Evolutionary conservation across 2,329 filamentous ascomycete species (phyloP), one percentile per base, ranked within the genome.

Genomic region (Hypoxylon sp.): DNA sequence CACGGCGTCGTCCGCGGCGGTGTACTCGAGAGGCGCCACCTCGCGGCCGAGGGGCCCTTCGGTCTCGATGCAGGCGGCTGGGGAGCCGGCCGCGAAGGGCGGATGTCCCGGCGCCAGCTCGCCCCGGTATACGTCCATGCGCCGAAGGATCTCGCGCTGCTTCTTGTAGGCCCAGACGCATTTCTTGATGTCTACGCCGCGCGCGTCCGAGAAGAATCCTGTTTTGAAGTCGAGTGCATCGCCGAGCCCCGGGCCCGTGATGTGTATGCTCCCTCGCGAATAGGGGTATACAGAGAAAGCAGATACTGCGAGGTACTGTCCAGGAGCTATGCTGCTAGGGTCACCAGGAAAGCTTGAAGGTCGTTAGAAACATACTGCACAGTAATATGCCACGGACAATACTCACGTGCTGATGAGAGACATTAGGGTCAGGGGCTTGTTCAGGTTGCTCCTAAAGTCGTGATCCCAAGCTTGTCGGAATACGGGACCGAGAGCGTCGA

Each of bases 161-260:
- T 81, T 82, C 70, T 88, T 89, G 76, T 88, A 88, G 0, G 76
- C 79, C 84, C 84, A 88, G 8, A 85, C 62, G 13, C 83, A 79
- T 62, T 80, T 83, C 33, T 81, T 81, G 20, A 86, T 37, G 65
- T 88, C 85, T 10, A 83, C 70, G 1, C 77, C 76, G 21, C 78
- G 57, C 13, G 73, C 65, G 49, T 87, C 81, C 3, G 72, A 77
- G 21, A 88, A 75, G 69, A 80, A 85, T 4, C 84, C 84, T 0
- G 80, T 75, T 41, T 85, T 78, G 50, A 88, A 86, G 51, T 85
- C 80, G 5, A 79, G 73, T 0, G 74, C 69, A 17, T 80, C 77
- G 6, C 73, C 65, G 1, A 77, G 58, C 0, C 68, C 58, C 3
- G 74, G 70, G 0, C 77, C 75, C 0, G 76, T 79, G 67, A 88